Base-by-base conservation (phyloP, 228 moss, liverwort and hornwort genomes). In the Sphagnum fallax region DNA sequence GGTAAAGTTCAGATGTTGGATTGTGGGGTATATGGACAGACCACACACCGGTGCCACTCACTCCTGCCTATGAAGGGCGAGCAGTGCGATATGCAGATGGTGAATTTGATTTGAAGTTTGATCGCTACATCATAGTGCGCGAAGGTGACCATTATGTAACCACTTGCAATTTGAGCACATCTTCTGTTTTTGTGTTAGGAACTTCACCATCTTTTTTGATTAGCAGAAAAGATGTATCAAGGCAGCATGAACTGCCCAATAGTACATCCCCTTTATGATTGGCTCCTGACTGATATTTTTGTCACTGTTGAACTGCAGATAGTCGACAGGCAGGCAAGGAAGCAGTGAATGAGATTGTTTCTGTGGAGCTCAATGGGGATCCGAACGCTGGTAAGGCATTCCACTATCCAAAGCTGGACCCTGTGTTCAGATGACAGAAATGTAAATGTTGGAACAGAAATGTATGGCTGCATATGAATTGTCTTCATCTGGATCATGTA, bases 71-170 rank as follows among this genome's bases (percentile, higher is more conserved):
- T 61, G 84, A 79, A 78, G 85, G 73, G 65, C 86, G 76, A 72
- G 73, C 82, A 72, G 81, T 92, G 66, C 74, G 89, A n/a, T 95
- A 95, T 83, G 86, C 92, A 65, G 90, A 95, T 79, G 90, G 82
- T 32, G 82, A 77, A 4, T 65, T 95, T 7, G 90, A 95, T 76
- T 63, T 70, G 65, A 73, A 71, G 62, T 78, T 78, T 48, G 73
- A 78, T 69, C 89, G 90, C 51, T 68, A 83, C 66, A 85, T 95
- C 53, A 61, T 84, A 68, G 90, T 92, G 62, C 82, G 95, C 62
- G 95, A 95, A 90, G 93, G 91, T 94, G 59, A 74, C 53, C 47
- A 47, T 62, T 63, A 58, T 52, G 4, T 68, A 83, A 77, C 72
- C 71, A 74, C 77, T 67, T 72, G 80, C 48, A 61, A 73, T 67